phyloP scores from a whole-genome alignment of 2,329 filamentous ascomycete species.

The Calonectria pseudoreteaudii region DNA sequence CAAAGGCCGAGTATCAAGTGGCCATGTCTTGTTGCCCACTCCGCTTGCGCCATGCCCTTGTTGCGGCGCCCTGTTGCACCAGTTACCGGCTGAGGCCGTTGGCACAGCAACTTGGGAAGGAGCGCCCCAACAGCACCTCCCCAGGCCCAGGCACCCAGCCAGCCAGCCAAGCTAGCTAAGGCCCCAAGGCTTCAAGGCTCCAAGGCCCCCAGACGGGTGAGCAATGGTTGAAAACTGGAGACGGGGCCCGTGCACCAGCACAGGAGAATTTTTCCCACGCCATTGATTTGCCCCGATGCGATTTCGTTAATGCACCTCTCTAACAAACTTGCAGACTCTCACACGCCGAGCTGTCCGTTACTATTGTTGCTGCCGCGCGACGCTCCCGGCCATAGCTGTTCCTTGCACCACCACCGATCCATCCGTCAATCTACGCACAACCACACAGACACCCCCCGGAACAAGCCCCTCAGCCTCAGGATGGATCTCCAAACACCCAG shows the following conservation, averaged over 20 bases:
- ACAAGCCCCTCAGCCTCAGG: conserved; percentile 2
- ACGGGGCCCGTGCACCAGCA: conserved; percentile 37
- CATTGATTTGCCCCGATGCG: conserved; percentile 29
- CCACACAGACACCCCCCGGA: background rate
- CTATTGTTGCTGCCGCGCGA: conserved; percentile 22
- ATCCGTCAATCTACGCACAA: background rate
- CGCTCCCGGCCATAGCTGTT: conserved; percentile 2
- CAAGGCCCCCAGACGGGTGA: conserved; percentile 11
- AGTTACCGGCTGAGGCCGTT: conserved; percentile 48
- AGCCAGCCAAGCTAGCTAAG: background rate
- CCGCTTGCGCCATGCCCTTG: conserved; percentile 29
- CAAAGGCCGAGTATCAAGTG: conserved; percentile 37
- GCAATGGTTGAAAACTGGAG: conserved; percentile 28
- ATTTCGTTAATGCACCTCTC: conserved; percentile 27
- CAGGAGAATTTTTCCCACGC: conserved; percentile 35
- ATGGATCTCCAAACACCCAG: conserved; percentile 51
- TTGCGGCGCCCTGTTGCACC: conserved; percentile 35
- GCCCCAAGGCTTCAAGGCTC: background rate
- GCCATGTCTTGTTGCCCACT: conserved; percentile 24
- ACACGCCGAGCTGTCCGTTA: conserved; percentile 14
- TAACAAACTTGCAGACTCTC: conserved; percentile 25
- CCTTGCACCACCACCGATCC: background rate
- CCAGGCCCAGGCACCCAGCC: background rate
- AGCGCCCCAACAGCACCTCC: background rate
- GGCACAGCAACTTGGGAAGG: conserved; percentile 47